Evolutionary conservation across 352 stramenopile species (phyloP), one percentile per base, ranked within the genome.

Genomic region (Blastocystis sp.): DNA sequence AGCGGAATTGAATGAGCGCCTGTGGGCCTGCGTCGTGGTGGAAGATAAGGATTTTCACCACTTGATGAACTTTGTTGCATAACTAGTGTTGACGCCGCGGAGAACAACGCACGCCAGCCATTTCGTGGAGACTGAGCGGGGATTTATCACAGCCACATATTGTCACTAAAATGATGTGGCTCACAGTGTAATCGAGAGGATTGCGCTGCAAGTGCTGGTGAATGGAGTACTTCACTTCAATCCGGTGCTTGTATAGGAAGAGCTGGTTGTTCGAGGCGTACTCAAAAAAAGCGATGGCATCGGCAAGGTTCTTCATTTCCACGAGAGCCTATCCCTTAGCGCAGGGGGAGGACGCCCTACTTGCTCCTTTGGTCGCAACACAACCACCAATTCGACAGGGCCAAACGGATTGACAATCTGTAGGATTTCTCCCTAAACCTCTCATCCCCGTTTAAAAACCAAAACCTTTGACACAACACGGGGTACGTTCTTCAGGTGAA

Each of bases 401-500:
- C 74, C 74, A 70, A 84, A 84, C 19, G 14, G 7, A 59, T 84
- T 52, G 19, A 70, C 57, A 69, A 84, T 68, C 74, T 84, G 48
- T 17, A 70, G 21, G 14, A 84, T 28, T 61, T 84, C 74, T 24
- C 54, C 52, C 74, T 84, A 52, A 14, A 43, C 28, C 66, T 28
- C 65, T n/a, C 69, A 21, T 11, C 61, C 57, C 54, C 21, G 34
- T 57, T 45, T 45, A 28, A 40, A 84, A 57, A 17, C 17, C 1
- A 10, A 2, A 48, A 84, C 74, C 45, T 84, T 84, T 43, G 74
- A 84, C 34, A 63, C 60, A 34, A 84, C 43, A 42, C 69, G 68
- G n/a, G 74, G 74, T 57, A 84, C 74, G 66, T 84, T 84, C 54
- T 84, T 84, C 68, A 84, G 69, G 48, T 84, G 74, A 38, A 84